Conservation (phyloP, 2,329 filamentous ascomycete species). For the Arthroderma sp. region DNA sequence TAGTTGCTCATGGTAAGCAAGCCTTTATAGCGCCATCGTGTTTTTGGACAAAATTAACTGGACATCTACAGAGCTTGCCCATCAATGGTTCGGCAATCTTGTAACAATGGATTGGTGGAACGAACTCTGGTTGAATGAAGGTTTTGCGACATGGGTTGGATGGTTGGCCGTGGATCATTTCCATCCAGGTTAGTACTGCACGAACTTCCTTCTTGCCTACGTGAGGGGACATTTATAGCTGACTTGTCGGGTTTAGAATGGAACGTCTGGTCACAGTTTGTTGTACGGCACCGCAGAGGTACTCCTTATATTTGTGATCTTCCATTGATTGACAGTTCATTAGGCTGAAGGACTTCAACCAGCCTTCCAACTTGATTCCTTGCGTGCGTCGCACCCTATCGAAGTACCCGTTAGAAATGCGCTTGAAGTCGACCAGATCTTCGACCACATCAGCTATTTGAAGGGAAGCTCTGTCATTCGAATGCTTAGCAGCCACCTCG, state of each 20-base stretch:
- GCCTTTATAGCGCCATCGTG: not conserved
- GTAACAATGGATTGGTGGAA: conserved; percentile 98
- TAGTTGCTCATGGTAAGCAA: conserved; percentile 64
- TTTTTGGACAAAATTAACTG: not conserved
- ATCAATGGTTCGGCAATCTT: conserved; percentile 92
- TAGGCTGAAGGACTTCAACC: conserved; percentile 81
- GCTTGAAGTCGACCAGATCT: conserved; percentile 93
- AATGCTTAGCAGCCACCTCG: conserved; percentile 86
- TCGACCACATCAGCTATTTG: conserved; percentile 90
- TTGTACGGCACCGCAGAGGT: conserved; percentile 52
- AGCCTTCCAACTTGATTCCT: conserved; percentile 77
- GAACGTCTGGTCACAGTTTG: conserved; percentile 96
- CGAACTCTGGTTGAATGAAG: conserved; percentile 87
- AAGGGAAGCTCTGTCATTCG: conserved; percentile 95
- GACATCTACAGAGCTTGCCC: conserved; percentile 57
- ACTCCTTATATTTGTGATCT: conserved; percentile 18
- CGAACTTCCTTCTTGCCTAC: not conserved
- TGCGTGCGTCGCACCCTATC: conserved; percentile 87
- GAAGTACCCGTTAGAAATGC: conserved; percentile 90
- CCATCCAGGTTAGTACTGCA: conserved; percentile 49
- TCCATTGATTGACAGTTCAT: conserved; percentile 25
- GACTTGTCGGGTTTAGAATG: conserved; percentile 47
- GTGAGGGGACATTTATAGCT: conserved; percentile 7
- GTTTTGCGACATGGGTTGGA: conserved; percentile 96
- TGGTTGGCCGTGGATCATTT: conserved; percentile 87